phyloP scores from a whole-genome alignment of 768 basidiomycete genomes.

The Leccinellum albellum region DNA sequence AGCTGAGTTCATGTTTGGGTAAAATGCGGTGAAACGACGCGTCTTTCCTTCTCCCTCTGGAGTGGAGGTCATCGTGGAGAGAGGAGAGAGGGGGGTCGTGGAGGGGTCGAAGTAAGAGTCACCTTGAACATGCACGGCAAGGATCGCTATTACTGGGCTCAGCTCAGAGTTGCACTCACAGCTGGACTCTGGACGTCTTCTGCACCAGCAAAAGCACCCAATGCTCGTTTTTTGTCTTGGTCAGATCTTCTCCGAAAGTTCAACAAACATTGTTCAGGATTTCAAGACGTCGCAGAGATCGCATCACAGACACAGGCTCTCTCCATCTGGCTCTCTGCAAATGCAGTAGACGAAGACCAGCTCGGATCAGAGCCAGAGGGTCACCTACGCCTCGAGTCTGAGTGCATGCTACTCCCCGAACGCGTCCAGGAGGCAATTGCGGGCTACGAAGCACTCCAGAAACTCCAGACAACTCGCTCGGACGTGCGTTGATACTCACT shows the following conservation, averaged over 20 bases:
- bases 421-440: slow-evolving; percentile 52
- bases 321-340: slow-evolving; percentile 50
- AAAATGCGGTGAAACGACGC: slow-evolving; percentile 71
- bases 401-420: slow-evolving; percentile 55
- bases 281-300: slow-evolving; percentile 57
- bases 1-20: slow-evolving; percentile 65
- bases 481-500: slow-evolving; percentile 48
- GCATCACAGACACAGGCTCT: slow-evolving; percentile 66
- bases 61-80: neutral
- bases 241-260: slow-evolving; percentile 80
- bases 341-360: slow-evolving; percentile 52
- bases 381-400: slow-evolving; percentile 40
- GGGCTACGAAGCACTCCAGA: slow-evolving; percentile 54
- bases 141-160: slow-evolving; percentile 74
- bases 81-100: neutral
- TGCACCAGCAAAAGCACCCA: slow-evolving; percentile 57
- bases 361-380: slow-evolving; percentile 43
- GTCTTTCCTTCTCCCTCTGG: slow-evolving; percentile 39
- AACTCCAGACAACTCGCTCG: slow-evolving; percentile 45
- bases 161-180: slow-evolving; percentile 66
- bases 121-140: slow-evolving; percentile 46
- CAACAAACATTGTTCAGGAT: slow-evolving; percentile 74
- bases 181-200: slow-evolving; percentile 69
- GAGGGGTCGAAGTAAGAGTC: slow-evolving; percentile 10
- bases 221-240: slow-evolving; percentile 60